Percentiles rank a stretch among this genome's conserved stretches.
phyloP scores from a whole-genome alignment of 78 protist species.

The Dictyostelium discoideum region dicty_2.7 NC_007090.3:1534001-1534500 shows the following conservation, averaged over 20 bases:
- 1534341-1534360: background rate
- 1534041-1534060: slow-evolving; percentile 87
- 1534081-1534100: slow-evolving; percentile 88
- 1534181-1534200: slow-evolving; percentile 33
- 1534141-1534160: slow-evolving; percentile 59
- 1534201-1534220: slow-evolving; percentile 78
- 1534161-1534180: slow-evolving; percentile 18
- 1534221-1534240: slow-evolving; percentile 81
- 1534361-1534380: background rate
- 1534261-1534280: slow-evolving; percentile 78
- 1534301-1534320: slow-evolving; percentile 79
- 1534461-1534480: slow-evolving; percentile 58
- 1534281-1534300: slow-evolving; percentile 88
- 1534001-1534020: slow-evolving; percentile 79
- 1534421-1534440: background rate
- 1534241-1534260: slow-evolving; percentile 86
- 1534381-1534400: background rate
- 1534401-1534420: background rate
- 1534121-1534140: slow-evolving; percentile 45
- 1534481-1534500: slow-evolving; percentile 64
- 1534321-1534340: background rate
- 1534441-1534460: slow-evolving; percentile 31
- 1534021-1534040: slow-evolving; percentile 81
- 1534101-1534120: slow-evolving; percentile 90
- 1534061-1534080: slow-evolving; percentile 79